These are phyloP conservation scores for Acanthamoeba royreba DNA, from an alignment of 208 protist species.

Conservation along the genomic window DNA sequence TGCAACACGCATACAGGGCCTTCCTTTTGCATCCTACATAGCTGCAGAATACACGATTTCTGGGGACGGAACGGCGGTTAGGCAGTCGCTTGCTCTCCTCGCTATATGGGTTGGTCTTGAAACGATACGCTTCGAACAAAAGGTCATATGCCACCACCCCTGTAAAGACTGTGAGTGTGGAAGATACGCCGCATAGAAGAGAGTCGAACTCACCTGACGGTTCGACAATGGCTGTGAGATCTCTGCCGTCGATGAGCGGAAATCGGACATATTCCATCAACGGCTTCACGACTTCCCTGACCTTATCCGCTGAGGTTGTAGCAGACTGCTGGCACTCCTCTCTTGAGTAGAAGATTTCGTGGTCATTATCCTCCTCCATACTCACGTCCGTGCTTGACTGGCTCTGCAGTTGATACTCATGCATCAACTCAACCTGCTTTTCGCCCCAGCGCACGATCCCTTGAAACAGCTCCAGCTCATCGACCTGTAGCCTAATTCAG, in stretches of 20 bases:
- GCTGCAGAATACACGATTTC: not conserved
- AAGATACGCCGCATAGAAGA: too few species aligned
- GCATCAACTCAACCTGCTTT: too few species aligned
- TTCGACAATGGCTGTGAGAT: not conserved
- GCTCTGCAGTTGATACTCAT: too few species aligned
- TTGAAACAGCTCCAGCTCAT: not conserved
- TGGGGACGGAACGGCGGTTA: not conserved
- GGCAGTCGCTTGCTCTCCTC: not conserved
- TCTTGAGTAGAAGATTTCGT: too few species aligned
- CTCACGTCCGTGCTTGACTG: too few species aligned
- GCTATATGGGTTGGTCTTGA: not conserved
- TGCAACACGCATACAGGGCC: not conserved
- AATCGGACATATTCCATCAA: not conserved
- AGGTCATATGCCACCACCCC: not conserved
- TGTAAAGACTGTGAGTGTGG: too few species aligned
- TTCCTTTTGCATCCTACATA: not conserved
- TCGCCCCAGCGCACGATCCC: not conserved
- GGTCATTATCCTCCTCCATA: too few species aligned
- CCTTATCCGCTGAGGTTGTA: too few species aligned
- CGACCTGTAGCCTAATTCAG: too few species aligned
- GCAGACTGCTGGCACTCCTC: too few species aligned
- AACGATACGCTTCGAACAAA: not conserved
- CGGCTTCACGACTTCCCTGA: not conserved
- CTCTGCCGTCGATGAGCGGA: not conserved
- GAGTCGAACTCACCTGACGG: too few species aligned